Evolutionary conservation across 2,329 filamentous ascomycete genomes (phyloP), one percentile per base, ranked within the genome.

Genomic region (Pseudogymnoascus sp.): DNA sequence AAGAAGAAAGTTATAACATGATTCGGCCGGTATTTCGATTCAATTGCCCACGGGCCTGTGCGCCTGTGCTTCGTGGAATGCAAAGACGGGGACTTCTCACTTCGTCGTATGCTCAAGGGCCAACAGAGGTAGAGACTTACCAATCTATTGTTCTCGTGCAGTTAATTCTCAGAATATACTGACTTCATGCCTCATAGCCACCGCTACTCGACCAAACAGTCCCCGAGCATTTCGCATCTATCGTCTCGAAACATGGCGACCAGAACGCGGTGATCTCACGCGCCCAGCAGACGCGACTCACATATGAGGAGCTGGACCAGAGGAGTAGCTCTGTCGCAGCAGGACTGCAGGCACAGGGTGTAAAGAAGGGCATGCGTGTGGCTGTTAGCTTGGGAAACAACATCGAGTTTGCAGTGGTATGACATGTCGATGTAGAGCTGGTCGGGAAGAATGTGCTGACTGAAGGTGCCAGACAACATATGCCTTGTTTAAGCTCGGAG

Each of bases 401-500:
- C 45, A 79, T 88, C 69, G 92, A 96, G 75, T 93, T 91, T 73
- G 91, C 90, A 2, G 87, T 88, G 60, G 82, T 95, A 75, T 71
- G 79, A 60, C 6, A 18, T 5, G 47, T 10, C 47, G n/a, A 34
- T n/a, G 31, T 16, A 18, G 21, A 5, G 14, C 31, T 34, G 29
- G 34, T n/a, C 16, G 23, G 47, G 23, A 23, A 37, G 42, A 5
- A 26, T 21, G 39, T 23, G 26, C 67, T 71, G 59, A 71, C 66
- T 70, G 34, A 63, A 65, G 63, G 8, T 67, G 47, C 31, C 29
- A 77, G 81, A 74, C 75, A 18, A 93, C 89, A 5, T 97, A 97
- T 76, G 93, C 93, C 0, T 75, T 95, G 63, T 96, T 93, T 79
- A 97, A 97, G 76, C 82, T 97, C 8, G 95, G 95, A n/a, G 93